These are phyloP conservation scores for Aspergillus sparsus DNA, from an alignment of 495 filamentous ascomycete species.

Conservation along the genomic window DNA sequence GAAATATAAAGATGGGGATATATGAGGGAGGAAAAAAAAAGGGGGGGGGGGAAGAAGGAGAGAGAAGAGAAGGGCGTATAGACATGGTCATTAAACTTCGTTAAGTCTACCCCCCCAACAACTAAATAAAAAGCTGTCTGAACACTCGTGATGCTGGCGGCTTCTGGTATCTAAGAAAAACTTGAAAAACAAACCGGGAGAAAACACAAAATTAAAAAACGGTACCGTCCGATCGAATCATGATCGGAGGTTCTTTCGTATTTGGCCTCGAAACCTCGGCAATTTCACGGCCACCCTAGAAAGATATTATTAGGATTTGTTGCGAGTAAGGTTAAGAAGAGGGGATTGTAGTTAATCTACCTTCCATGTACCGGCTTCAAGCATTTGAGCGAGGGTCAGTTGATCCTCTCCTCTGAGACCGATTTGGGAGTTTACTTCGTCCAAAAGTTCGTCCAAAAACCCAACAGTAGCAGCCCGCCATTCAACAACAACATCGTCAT, in stretches of 20 bases:
- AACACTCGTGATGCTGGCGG: constrained; percentile 24
- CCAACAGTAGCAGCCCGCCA: constrained; percentile 69
- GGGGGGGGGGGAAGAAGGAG: constrained; percentile 9
- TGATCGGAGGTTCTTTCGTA: constrained; percentile 94
- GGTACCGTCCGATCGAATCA: constrained; percentile 94
- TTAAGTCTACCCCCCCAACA: constrained; percentile 33
- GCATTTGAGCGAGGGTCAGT: constrained; percentile 65
- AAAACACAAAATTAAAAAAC: constrained; percentile 68
- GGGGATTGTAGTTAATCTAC: constrained; percentile 42
- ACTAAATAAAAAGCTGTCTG: constrained; percentile 9
- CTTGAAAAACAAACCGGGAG: constrained; percentile 24
- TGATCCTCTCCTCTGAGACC: constrained; percentile 54
- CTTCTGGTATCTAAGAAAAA: constrained; percentile 39
- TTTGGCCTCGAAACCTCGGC: constrained; percentile 94
- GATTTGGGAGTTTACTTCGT: constrained; percentile 63
- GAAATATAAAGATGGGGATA: constrained; percentile 18
- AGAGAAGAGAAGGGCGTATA: constrained; percentile 23
- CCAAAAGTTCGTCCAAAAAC: constrained; percentile 62
- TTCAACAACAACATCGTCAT: constrained; percentile 71
- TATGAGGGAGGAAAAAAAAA: constrained; percentile 18
- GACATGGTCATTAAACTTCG: constrained; percentile 43
- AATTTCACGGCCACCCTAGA: constrained; percentile 89
- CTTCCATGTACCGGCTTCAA: constrained; percentile 80
- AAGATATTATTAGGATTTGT: constrained; percentile 30
- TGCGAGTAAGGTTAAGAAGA: constrained; percentile 6